A percentile compares a stretch with the other conserved stretches of the same genome.
Conservation (phyloP, 306 rosid species). For the Malus domestica region ASM211411v1 NC_041789.1:32060001-32060500, state of each 20-base stretch:
- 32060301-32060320: conserved; percentile 65
- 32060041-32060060: conserved; percentile 73
- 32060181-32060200: conserved; percentile 64
- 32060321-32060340: conserved; percentile 53
- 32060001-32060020: conserved; percentile 43
- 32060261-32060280: conserved; percentile 43
- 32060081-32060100: conserved; percentile 71
- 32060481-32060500: conserved; percentile 68
- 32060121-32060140: conserved; percentile 50
- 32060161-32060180: conserved; percentile 67
- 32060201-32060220: conserved; percentile 64
- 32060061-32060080: conserved; percentile 65
- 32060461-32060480: conserved; percentile 47
- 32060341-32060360: conserved; percentile 10
- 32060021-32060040: conserved; percentile 59
- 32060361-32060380: conserved; percentile 49
- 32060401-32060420: conserved; percentile 36
- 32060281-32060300: conserved; percentile 71
- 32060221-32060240: conserved; percentile 50
- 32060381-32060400: conserved; percentile 67
- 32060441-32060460: conserved; percentile 53
- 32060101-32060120: conserved; percentile 56
- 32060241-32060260: conserved; percentile 55
- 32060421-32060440: conserved; percentile 65
- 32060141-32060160: conserved; percentile 53